Conservation (phyloP, 257 asterid genomes). For the Mitragyna speciosa region DNA sequence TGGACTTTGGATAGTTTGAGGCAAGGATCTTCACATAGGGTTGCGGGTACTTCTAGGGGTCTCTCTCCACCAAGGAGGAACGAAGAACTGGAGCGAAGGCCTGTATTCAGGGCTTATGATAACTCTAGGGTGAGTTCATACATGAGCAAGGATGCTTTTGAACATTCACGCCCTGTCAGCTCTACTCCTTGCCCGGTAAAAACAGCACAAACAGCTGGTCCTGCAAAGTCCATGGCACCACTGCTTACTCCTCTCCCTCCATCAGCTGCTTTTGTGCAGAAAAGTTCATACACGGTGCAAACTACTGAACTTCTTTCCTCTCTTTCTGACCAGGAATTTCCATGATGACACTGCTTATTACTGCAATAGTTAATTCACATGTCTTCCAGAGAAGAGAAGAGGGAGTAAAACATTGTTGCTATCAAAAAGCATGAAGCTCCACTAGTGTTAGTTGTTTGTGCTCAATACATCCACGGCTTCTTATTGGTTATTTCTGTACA, state of each 20-base stretch:
- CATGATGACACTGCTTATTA: not conserved
- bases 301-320: slow-evolving; percentile 20
- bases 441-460: too few relatives aligned
- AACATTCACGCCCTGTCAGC: slow-evolving; percentile 50
- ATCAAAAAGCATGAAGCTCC: not conserved
- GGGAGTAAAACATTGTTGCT: not conserved
- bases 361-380: not conserved
- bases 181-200: slow-evolving; percentile 45
- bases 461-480: not conserved
- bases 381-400: not conserved
- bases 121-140: slow-evolving; percentile 51
- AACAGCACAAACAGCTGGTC: slow-evolving; percentile 52
- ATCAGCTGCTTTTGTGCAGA: slow-evolving; percentile 51
- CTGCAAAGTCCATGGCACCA: slow-evolving; percentile 47
- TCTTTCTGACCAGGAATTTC: slow-evolving; percentile 12
- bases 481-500: slow-evolving; percentile 35
- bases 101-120: slow-evolving; percentile 46
- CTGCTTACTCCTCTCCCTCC: slow-evolving; percentile 39
- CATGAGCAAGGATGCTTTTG: slow-evolving; percentile 51
- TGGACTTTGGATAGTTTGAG: slow-evolving; percentile 77
- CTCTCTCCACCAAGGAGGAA: slow-evolving; percentile 53
- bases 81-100: slow-evolving; percentile 52
- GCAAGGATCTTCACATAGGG: slow-evolving; percentile 68
- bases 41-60: slow-evolving; percentile 47
- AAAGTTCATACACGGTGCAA: slow-evolving; percentile 56